A percentile compares a stretch with the other conserved stretches of the same genome.
Evolutionary conservation across 1,139 yeast genomes (phyloP).

Genomic region (Geotrichum aggregatum): DNA sequence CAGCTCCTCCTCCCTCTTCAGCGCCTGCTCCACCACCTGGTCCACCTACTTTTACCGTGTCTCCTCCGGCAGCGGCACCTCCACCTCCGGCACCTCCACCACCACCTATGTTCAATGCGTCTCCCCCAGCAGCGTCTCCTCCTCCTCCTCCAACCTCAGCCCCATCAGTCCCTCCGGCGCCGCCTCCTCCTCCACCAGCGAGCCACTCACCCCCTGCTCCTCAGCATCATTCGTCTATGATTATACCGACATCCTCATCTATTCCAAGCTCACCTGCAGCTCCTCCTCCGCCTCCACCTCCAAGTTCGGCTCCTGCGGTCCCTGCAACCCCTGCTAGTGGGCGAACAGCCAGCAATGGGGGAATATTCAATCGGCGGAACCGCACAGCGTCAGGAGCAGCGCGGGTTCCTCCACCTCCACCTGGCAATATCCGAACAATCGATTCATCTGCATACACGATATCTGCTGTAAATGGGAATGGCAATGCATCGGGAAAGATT

Average conservation of each 20-base stretch:
- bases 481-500: constrained; percentile 21
- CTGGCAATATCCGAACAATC: constrained; percentile 31
- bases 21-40: constrained; percentile 31
- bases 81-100: constrained; percentile 26
- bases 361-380: constrained; percentile 25
- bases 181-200: constrained; percentile 36
- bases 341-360: constrained; percentile 24
- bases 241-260: constrained; percentile 27
- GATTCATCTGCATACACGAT: constrained; percentile 37
- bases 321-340: constrained; percentile 32
- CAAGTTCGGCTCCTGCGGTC: constrained; percentile 29
- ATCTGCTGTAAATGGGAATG: constrained; percentile 24
- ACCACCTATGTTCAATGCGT: too few relatives aligned
- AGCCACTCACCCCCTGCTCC: constrained; percentile 29
- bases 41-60: constrained; percentile 29
- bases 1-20: constrained; percentile 33
- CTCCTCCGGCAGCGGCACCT: constrained; percentile 26
- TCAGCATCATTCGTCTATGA: constrained; percentile 27
- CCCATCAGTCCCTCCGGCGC: constrained; percentile 30
- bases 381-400: constrained; percentile 26
- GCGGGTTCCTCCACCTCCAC: constrained; percentile 27
- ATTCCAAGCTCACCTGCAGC: constrained; percentile 6
- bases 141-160: constrained; percentile 31
- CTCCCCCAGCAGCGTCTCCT: constrained; percentile 32
- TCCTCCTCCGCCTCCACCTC: constrained; percentile 24